Conservation (phyloP, 768 basidiomycete genomes). For the Leccinum subtestaceum region DNA sequence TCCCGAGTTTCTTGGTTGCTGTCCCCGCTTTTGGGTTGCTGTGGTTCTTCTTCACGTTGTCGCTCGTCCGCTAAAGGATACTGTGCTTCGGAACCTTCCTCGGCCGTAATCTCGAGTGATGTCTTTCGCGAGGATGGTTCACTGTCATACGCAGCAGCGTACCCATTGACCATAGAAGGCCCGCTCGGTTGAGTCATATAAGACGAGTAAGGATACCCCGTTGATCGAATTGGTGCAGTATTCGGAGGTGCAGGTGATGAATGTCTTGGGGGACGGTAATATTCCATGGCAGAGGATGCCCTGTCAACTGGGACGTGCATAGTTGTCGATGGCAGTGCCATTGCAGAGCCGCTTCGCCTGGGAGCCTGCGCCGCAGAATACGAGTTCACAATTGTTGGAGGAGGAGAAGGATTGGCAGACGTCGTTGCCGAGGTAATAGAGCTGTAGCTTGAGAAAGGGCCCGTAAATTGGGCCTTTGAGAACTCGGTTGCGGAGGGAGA, state of each 20-base stretch:
- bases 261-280: conserved; percentile 50
- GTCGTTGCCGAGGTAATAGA: conserved; percentile 81
- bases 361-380: conserved; percentile 41
- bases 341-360: conserved; percentile 65
- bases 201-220: conserved; percentile 25
- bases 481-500: conserved; percentile 35
- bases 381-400: conserved; percentile 48
- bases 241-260: conserved; percentile 54
- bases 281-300: conserved; percentile 77
- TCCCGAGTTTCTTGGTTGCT: conserved; percentile 38
- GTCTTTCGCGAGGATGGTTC: conserved; percentile 28
- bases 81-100: conserved; percentile 22
- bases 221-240: conserved; percentile 50
- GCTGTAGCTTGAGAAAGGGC: conserved; percentile 92
- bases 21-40: conserved; percentile 18
- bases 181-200: conserved; percentile 27
- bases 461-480: conserved; percentile 45
- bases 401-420: conserved; percentile 76
- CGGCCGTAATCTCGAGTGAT: conserved; percentile 31
- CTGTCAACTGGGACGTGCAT: conserved; percentile 59
- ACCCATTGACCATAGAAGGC: conserved; percentile 36
- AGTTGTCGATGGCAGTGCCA: conserved; percentile 51
- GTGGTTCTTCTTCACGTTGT: conserved; percentile 5
- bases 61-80: conserved; percentile 1
- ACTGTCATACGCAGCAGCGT: conserved; percentile 34